phyloP scores from a whole-genome alignment of 495 filamentous ascomycete species.

The Aspergillus kassunensis region DNA sequence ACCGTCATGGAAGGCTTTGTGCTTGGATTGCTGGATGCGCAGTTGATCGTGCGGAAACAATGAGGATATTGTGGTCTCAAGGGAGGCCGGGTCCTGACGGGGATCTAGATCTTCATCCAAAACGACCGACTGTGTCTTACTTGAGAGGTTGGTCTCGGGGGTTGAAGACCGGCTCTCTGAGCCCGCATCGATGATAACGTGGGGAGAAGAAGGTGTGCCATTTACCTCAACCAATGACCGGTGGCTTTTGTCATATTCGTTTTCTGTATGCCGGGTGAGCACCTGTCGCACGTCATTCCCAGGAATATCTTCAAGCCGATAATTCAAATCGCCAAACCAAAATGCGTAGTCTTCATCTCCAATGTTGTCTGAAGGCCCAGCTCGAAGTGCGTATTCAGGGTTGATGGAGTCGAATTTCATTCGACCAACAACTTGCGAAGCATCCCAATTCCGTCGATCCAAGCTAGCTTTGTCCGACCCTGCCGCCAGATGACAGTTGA shows the following conservation, averaged over 20 bases:
- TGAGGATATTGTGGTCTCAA: constrained; percentile 82
- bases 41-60: constrained; percentile 91
- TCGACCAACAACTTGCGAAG: constrained; percentile 65
- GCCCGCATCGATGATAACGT: constrained; percentile 9
- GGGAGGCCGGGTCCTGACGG: constrained; percentile 54
- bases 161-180: constrained; percentile 8
- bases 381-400: constrained; percentile 47
- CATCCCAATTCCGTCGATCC: constrained; percentile 89
- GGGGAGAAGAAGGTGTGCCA: constrained; percentile 9
- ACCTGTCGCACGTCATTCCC: constrained; percentile 86
- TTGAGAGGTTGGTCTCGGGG: not conserved
- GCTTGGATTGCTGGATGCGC: constrained; percentile 61
- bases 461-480: constrained; percentile 72
- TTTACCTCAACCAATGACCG: constrained; percentile 28
- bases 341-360: constrained; percentile 90
- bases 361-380: constrained; percentile 59
- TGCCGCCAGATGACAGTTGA: constrained; percentile 87
- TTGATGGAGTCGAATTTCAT: constrained; percentile 70
- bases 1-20: constrained; percentile 81
- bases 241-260: constrained; percentile 59
- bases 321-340: constrained; percentile 97
- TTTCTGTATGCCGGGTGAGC: constrained; percentile 74
- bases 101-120: constrained; percentile 40
- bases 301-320: constrained; percentile 81
- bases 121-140: constrained; percentile 17